Percentiles rank a stretch among this genome's conserved stretches.
Conservation (phyloP, 169 alveolate genomes). For the Plasmodium gonderi region DNA sequence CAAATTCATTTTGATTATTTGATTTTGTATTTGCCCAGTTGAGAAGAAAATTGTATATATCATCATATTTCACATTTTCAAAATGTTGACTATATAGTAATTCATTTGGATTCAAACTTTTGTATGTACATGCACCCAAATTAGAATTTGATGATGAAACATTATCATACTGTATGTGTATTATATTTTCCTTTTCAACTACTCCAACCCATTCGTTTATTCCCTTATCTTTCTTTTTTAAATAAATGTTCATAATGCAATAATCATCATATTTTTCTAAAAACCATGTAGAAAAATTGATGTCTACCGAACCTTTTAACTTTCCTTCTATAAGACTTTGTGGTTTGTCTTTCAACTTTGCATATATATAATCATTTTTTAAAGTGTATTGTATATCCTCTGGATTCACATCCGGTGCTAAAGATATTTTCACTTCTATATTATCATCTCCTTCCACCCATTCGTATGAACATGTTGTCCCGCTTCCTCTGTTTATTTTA, state of each 20-base stretch:
- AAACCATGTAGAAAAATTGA: slow-evolving; percentile 64
- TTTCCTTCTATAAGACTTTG: slow-evolving; percentile 68
- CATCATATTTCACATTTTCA: slow-evolving; percentile 45
- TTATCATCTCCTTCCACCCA: slow-evolving; percentile 63
- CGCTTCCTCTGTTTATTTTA: slow-evolving; percentile 16
- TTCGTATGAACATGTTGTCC: slow-evolving; percentile 64
- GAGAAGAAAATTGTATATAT: slow-evolving; percentile 21
- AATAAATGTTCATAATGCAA: slow-evolving; percentile 29
- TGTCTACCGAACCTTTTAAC: slow-evolving; percentile 51
- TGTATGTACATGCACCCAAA: not conserved
- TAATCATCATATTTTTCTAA: slow-evolving; percentile 25
- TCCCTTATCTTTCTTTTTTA: slow-evolving; percentile 68
- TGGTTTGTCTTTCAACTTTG: slow-evolving; percentile 50
- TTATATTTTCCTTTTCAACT: slow-evolving; percentile 50
- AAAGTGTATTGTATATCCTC: slow-evolving; percentile 48
- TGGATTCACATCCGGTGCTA: slow-evolving; percentile 30
- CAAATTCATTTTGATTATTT: slow-evolving; percentile 33
- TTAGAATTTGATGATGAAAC: not conserved
- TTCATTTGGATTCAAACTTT: not conserved
- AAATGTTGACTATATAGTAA: slow-evolving; percentile 27
- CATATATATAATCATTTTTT: slow-evolving; percentile 35
- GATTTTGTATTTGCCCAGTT: slow-evolving; percentile 60
- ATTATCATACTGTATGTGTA: slow-evolving; percentile 48
- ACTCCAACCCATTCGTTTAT: slow-evolving; percentile 75
- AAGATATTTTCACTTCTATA: slow-evolving; percentile 31